Conservation (phyloP, 1,284 basidiomycete genomes). For the Austropuccinia psidii region DNA sequence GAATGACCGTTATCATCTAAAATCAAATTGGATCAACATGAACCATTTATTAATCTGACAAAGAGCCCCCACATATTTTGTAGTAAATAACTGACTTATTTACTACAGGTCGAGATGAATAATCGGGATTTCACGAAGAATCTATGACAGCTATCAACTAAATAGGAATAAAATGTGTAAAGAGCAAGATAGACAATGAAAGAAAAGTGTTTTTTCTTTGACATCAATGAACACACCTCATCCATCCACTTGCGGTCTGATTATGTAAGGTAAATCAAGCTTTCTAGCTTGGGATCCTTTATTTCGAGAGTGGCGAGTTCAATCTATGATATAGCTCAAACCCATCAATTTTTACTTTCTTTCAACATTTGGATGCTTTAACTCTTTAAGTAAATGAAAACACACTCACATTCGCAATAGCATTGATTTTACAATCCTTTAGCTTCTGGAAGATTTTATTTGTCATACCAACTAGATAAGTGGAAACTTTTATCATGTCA, state of each 20-base stretch:
- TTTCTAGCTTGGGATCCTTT: slow-evolving; percentile 68
- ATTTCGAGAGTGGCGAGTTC: slow-evolving; percentile 78
- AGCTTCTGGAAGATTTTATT: slow-evolving; percentile 94
- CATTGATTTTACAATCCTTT: slow-evolving; percentile 68
- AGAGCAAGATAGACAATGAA: too few species aligned
- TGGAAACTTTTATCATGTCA: slow-evolving; percentile 72
- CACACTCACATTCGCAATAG: slow-evolving; percentile 82
- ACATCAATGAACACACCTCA: slow-evolving; percentile 48
- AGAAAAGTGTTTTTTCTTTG: too few species aligned
- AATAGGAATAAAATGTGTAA: too few species aligned
- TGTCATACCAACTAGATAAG: slow-evolving; percentile 80
- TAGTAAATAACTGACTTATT: slow-evolving; percentile 70
- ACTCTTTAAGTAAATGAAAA: too few species aligned
- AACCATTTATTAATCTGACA: too few species aligned
- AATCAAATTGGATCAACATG: too few species aligned
- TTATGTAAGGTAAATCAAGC: slow-evolving; percentile 69
- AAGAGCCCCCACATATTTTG: too few species aligned
- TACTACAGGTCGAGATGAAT: slow-evolving; percentile 54
- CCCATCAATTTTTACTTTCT: too few species aligned
- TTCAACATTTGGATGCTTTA: too few species aligned
- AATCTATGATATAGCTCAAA: too few species aligned
- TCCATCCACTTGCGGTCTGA: slow-evolving; percentile 97
- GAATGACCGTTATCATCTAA: too few species aligned
- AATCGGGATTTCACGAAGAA: slow-evolving; percentile 63
- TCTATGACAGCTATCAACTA: slow-evolving; percentile 68